Evolutionary conservation across 148 eudicot genomes (phyloP).

Genomic region (Diospyros lotus): DNA sequence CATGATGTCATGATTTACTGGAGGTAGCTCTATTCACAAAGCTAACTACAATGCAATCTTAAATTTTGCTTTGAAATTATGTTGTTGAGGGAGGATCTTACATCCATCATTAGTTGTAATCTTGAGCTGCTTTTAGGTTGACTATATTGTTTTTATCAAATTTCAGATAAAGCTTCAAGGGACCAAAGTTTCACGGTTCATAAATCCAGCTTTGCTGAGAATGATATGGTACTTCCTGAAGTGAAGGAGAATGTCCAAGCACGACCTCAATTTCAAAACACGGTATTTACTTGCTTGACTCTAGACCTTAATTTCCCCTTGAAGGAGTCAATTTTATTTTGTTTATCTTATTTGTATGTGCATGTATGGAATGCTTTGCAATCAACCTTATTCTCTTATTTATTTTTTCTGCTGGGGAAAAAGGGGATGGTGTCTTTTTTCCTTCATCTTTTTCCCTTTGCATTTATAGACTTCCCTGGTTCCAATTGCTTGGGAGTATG

Average conservation of each 20-base stretch:
- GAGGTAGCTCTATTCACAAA: conserved; percentile 3
- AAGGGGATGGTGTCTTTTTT: too few species aligned
- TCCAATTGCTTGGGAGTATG: too few species aligned
- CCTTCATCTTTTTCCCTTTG: too few species aligned
- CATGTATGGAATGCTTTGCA: too few species aligned
- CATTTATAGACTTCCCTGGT: too few species aligned
- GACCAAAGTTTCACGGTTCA: conserved; percentile 3
- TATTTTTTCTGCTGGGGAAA: too few species aligned
- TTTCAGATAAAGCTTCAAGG: conserved; percentile 18
- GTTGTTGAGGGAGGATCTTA: not conserved
- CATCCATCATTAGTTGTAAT: too few species aligned
- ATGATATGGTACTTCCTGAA: conserved; percentile 23
- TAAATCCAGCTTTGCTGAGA: conserved; percentile 16
- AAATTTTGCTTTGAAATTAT: not conserved
- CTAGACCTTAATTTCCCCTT: not conserved
- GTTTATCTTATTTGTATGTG: not conserved
- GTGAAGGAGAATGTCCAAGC: conserved; percentile 29
- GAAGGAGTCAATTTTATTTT: not conserved
- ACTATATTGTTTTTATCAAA: not conserved
- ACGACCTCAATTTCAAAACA: conserved; percentile 23
- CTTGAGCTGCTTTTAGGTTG: not conserved
- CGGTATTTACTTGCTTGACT: conserved; percentile 33
- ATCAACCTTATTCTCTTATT: not conserved
- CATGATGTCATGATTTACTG: not conserved
- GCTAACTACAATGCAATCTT: not conserved